A percentile compares a stretch with the other conserved stretches of the same genome.
phyloP scores from a whole-genome alignment of 139 green algal species.

The Asterochloris erici region DNA sequence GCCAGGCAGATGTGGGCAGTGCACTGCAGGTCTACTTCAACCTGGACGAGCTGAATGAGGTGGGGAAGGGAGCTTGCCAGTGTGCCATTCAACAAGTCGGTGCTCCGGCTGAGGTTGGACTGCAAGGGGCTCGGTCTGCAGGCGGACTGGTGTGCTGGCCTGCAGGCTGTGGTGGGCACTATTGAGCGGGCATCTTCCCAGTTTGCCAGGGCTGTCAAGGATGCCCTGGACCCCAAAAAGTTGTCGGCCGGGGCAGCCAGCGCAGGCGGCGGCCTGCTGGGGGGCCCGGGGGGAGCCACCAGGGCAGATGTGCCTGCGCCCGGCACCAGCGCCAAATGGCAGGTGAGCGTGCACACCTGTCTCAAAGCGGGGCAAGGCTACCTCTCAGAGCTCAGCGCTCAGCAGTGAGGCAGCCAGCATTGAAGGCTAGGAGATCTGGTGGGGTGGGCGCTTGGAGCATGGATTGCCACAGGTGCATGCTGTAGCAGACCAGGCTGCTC shows the following conservation, averaged over 20 bases:
- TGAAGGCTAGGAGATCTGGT: too few relatives aligned
- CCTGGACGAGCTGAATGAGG: slow-evolving; percentile 66
- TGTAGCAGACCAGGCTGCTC: too few relatives aligned
- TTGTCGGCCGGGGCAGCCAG: slow-evolving; percentile 37
- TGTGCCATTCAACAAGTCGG: too few relatives aligned
- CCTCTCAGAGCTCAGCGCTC: too few relatives aligned
- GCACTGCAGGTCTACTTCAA: slow-evolving; percentile 93
- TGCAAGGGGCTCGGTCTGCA: too few relatives aligned
- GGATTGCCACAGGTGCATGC: too few relatives aligned
- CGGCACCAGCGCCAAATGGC: slow-evolving; percentile 9
- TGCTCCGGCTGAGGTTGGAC: too few relatives aligned
- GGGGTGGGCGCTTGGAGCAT: too few relatives aligned
- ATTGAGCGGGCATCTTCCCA: slow-evolving; percentile 37
- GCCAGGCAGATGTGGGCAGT: slow-evolving; percentile 82
- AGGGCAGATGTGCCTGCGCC: not conserved
- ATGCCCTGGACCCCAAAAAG: slow-evolving; percentile 62
- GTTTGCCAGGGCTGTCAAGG: slow-evolving; percentile 44
- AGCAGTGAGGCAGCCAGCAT: too few relatives aligned
- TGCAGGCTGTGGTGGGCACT: slow-evolving; percentile 41
- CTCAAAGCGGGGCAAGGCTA: not conserved
- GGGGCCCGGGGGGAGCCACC: not conserved
- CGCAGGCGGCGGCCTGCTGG: slow-evolving; percentile 8
- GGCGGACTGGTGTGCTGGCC: too few relatives aligned
- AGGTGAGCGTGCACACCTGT: not conserved
- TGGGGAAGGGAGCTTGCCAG: slow-evolving; percentile 7